Evolutionary conservation across 257 asterid species (phyloP).

Genomic region (Ajuga chamaepitys): DNA sequence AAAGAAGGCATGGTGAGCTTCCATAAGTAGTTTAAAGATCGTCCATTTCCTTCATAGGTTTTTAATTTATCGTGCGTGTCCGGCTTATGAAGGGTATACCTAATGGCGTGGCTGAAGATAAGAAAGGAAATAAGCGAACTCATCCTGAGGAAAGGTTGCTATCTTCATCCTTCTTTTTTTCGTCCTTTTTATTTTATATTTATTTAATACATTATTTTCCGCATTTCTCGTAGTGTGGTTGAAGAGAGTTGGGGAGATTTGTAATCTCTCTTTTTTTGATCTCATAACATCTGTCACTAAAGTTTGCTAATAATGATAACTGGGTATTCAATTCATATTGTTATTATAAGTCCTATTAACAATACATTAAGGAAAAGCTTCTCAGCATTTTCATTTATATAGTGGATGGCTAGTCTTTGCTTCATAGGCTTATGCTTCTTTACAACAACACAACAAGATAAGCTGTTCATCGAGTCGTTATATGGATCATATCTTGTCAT

Average conservation of each 20-base stretch:
- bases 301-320: background rate
- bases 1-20: constrained; percentile 81
- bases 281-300: background rate
- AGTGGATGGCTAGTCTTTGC: background rate
- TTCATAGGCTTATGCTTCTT: too few relatives aligned
- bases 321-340: background rate
- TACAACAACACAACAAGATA: too few relatives aligned
- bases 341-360: background rate
- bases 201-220: background rate
- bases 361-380: background rate
- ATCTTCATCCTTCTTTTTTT: background rate
- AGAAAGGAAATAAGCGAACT: constrained; percentile 75
- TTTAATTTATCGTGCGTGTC: constrained; percentile 14
- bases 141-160: constrained; percentile 77
- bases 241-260: background rate
- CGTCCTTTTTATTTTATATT: background rate
- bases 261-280: background rate
- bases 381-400: background rate
- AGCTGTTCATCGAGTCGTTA: too few relatives aligned
- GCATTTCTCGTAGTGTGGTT: background rate
- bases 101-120: constrained; percentile 70
- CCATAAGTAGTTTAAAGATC: background rate
- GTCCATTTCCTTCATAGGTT: constrained; percentile 2
- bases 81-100: constrained; percentile 57
- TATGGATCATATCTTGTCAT: too few relatives aligned